Conservation (phyloP, 1,284 basidiomycete genomes). For the Tilletiopsis washingtonensis region DNA sequence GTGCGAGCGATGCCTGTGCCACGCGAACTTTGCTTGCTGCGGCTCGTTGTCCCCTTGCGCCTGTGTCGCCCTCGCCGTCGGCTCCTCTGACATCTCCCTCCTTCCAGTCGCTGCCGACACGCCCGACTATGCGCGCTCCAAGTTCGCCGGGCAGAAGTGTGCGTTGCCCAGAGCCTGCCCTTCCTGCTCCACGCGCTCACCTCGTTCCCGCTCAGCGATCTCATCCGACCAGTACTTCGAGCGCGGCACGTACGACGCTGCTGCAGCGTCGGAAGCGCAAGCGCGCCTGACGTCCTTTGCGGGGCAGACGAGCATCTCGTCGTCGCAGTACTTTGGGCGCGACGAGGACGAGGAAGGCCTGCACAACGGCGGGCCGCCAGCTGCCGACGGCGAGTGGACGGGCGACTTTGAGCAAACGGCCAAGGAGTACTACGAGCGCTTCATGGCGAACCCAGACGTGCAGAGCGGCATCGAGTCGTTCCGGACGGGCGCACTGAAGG, state of each 20-base stretch:
- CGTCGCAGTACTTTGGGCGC: conserved; percentile 63
- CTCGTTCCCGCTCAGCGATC: conserved; percentile 53
- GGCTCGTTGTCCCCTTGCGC: too few species aligned
- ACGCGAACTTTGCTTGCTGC: too few species aligned
- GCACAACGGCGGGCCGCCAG: conserved; percentile 7
- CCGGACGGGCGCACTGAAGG: conserved; percentile 40
- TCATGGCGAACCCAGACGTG: conserved; percentile 47
- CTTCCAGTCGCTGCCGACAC: conserved; percentile 47
- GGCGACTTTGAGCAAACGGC: conserved; percentile 40
- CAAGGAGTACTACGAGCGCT: conserved; percentile 40
- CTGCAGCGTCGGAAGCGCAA: conserved; percentile 67
- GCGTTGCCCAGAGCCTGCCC: conserved; percentile 10
- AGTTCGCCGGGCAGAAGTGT: conserved; percentile 81
- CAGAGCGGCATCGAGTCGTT: conserved; percentile 45
- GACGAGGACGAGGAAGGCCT: conserved; percentile 66
- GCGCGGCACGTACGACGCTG: conserved; percentile 76
- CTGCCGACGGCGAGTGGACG: conserved; percentile 22
- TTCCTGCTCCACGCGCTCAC: not conserved
- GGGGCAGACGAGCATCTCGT: conserved; percentile 88
- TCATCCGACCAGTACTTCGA: conserved; percentile 98
- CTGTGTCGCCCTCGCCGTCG: too few species aligned
- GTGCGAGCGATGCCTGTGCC: too few species aligned
- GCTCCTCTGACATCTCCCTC: too few species aligned
- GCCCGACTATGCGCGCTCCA: conserved; percentile 73
- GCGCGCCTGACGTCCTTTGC: conserved; percentile 74